Evolutionary conservation across 2,329 filamentous ascomycete genomes (phyloP).

Genomic region (Ophiostoma pallidulum): DNA sequence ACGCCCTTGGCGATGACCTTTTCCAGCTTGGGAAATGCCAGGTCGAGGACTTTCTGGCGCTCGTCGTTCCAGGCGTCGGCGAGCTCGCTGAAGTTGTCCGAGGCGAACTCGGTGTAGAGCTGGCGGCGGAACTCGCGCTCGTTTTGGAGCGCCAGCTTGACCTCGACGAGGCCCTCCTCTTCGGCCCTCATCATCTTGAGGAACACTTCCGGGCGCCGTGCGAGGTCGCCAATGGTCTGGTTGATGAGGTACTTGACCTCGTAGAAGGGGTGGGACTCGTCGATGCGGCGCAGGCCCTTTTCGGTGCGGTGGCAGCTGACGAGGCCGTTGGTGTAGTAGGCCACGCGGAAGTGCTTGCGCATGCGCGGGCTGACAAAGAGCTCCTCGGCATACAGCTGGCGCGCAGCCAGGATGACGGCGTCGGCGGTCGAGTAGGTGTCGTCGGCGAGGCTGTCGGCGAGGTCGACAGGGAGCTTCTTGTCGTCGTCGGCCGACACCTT

Average conservation of each 20-base stretch:
- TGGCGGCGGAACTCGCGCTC: constrained; percentile 66
- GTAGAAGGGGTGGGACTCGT: constrained; percentile 91
- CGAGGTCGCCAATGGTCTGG: constrained; percentile 73
- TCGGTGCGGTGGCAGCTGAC: constrained; percentile 87
- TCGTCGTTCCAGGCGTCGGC: constrained; percentile 93
- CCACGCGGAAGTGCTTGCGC: constrained; percentile 74
- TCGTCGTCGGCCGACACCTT: constrained; percentile 81
- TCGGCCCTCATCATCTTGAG: constrained; percentile 97
- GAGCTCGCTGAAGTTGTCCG: constrained; percentile 89
- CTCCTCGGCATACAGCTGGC: constrained; percentile 85
- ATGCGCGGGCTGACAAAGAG: constrained; percentile 79
- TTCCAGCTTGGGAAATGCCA: constrained; percentile 73
- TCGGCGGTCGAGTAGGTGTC: constrained; percentile 66
- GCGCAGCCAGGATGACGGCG: constrained; percentile 68
- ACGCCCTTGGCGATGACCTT: constrained; percentile 80
- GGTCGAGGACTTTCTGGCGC: constrained; percentile 72
- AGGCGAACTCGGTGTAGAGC: constrained; percentile 76
- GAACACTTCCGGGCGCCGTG: constrained; percentile 77
- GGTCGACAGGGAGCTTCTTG: constrained; percentile 66
- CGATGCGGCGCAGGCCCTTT: constrained; percentile 86
- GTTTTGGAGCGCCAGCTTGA: constrained; percentile 68
- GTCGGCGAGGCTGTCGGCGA: constrained; percentile 71
- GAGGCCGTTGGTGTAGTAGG: constrained; percentile 73
- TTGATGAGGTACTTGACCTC: constrained; percentile 95
- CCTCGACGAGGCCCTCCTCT: constrained; percentile 82